Base-by-base conservation (phyloP, 2,329 filamentous ascomycete species). In the Colletotrichum cordylinicola region DNA sequence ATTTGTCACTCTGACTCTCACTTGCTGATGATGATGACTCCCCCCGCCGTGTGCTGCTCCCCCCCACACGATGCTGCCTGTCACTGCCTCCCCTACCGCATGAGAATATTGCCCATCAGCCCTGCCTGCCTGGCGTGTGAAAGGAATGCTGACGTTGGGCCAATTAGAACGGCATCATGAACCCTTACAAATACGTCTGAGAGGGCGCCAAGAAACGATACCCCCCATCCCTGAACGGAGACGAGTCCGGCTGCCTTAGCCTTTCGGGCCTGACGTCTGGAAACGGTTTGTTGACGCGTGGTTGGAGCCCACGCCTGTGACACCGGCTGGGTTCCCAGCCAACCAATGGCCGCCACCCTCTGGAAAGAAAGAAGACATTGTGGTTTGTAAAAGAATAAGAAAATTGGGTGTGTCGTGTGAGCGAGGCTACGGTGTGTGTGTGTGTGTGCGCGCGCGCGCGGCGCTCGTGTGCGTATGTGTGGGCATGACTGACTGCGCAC, bases 161-260 rank as follows among this genome's bases (percentile, higher is more conserved):
- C 72, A 75, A 76, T 75, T 81, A 98, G 95, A 98, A 98, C 80
- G 96, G 96, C 64, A 98, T 98, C 85, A 98, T 98, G 95, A 98
- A 98, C 86, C 96, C 96, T 1, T 98, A 98, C 89, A 98, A 98
- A 87, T 98, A 98, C 84, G 94, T 98, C 79, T 93, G 86, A 82
- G 69, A 43, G 70, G 73, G 56, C 70, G 72, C 67, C 67, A 66
- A 74, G 55, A 52, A 58, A 75, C 58, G 70, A 52, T 65, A 65
- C 56, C 56, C 69, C 52, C 62, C 56, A 69, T 65, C 35, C 37
- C 24, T 72, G 27, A 29, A 64, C 18, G 43, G 62, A 55, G 35
- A 37, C 27, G 31, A 62, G 31, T 62, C 21, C 16, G 31, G 24
- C 48, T 43, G 70, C 24, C 27, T n/a, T 29, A 55, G 58, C 29